Conservation (phyloP, 768 basidiomycete species). For the Russula ochroleuca region DNA sequence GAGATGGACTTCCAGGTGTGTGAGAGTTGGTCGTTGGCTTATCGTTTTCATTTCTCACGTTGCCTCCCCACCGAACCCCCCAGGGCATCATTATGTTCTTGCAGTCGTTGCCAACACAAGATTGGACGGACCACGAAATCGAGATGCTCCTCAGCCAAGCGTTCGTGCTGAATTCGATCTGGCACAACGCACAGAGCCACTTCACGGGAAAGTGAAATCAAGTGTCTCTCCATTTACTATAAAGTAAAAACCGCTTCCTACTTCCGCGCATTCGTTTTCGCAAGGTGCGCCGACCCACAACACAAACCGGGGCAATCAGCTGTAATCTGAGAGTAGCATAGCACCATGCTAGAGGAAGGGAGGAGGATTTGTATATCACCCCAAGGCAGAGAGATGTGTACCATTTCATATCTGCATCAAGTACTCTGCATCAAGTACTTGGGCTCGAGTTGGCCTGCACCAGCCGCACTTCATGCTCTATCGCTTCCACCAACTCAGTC, state of each 20-base stretch:
- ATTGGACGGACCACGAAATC: slow-evolving; percentile 94
- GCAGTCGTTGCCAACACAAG: slow-evolving; percentile 85
- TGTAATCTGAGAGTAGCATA: slow-evolving; percentile 4
- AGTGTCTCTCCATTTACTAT: neutral
- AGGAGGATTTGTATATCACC: slow-evolving; percentile 7
- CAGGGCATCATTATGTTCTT: slow-evolving; percentile 99
- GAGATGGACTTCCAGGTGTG: slow-evolving; percentile 98
- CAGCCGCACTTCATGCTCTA: slow-evolving; percentile 59
- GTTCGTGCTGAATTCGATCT: slow-evolving; percentile 87
- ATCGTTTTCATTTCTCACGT: neutral
- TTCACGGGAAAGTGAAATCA: slow-evolving; percentile 53
- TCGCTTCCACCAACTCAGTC: slow-evolving; percentile 48
- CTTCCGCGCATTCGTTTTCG: neutral
- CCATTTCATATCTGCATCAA: slow-evolving; percentile 17
- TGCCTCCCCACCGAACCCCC: neutral
- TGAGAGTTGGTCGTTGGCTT: slow-evolving; percentile 11
- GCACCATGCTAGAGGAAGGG: neutral
- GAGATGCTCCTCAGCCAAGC: slow-evolving; percentile 94
- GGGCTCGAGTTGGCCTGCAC: slow-evolving; percentile 39
- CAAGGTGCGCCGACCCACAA: neutral
- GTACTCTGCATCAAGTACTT: slow-evolving; percentile 18
- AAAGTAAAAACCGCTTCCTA: slow-evolving; percentile 1
- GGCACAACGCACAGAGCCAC: slow-evolving; percentile 91
- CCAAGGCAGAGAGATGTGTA: slow-evolving; percentile 27
- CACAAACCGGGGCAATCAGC: slow-evolving; percentile 7